A percentile compares a stretch with the other conserved stretches of the same genome.
These are phyloP conservation scores for Aspergillus sp. DNA, from an alignment of 2,329 filamentous ascomycete genomes.

Conservation along the genomic window DNA sequence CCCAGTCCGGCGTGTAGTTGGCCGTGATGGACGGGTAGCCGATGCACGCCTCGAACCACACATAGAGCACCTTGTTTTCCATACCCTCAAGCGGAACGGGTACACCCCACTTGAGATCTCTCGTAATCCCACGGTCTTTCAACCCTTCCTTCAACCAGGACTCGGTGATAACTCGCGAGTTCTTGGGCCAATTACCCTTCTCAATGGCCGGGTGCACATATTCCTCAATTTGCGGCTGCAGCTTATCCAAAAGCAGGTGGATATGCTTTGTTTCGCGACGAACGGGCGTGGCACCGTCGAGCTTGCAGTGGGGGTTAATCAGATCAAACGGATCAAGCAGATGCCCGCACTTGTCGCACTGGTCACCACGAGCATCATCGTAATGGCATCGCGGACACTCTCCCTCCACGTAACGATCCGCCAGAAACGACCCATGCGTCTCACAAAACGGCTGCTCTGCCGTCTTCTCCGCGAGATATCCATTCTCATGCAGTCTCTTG, in stretches of 20 bases:
- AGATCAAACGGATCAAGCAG: slow-evolving; percentile 66
- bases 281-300: slow-evolving; percentile 75
- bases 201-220: slow-evolving; percentile 69
- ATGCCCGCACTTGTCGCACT: slow-evolving; percentile 67
- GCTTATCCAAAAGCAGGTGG: slow-evolving; percentile 75
- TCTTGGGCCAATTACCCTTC: slow-evolving; percentile 51
- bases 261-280: slow-evolving; percentile 80
- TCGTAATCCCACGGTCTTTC: slow-evolving; percentile 77
- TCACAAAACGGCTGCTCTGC: slow-evolving; percentile 89
- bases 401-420: slow-evolving; percentile 60
- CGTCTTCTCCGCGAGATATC: slow-evolving; percentile 75
- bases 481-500: slow-evolving; percentile 75
- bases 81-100: slow-evolving; percentile 53
- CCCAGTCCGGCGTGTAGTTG: slow-evolving; percentile 79
- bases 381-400: slow-evolving; percentile 48
- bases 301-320: slow-evolving; percentile 82
- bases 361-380: slow-evolving; percentile 62
- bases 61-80: slow-evolving; percentile 77
- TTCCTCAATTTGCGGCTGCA: slow-evolving; percentile 65
- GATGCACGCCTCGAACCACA: slow-evolving; percentile 88
- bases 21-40: slow-evolving; percentile 94
- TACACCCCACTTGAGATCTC: slow-evolving; percentile 86
- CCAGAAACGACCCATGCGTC: slow-evolving; percentile 55
- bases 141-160: slow-evolving; percentile 62
- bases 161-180: slow-evolving; percentile 38